Evolutionary conservation across 1,139 yeast species (phyloP).

Genomic region (Lodderomyces parapsilosis): DNA sequence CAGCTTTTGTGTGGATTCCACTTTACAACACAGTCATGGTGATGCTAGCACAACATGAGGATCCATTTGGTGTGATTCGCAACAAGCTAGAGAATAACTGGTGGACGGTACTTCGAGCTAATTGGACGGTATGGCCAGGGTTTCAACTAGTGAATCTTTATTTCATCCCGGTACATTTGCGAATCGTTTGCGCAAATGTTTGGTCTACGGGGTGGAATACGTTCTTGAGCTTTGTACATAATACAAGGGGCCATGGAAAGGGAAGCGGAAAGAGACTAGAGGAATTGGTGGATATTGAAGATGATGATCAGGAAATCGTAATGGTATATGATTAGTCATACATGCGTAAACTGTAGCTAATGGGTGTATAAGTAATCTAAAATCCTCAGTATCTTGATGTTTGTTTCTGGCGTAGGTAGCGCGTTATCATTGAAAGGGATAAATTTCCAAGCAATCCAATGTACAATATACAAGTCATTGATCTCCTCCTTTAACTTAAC

Average conservation of each 20-base stretch:
- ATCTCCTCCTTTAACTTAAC: neutral
- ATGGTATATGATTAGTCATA: conserved; percentile 29
- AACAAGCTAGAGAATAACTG: conserved; percentile 39
- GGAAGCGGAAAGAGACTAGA: conserved; percentile 37
- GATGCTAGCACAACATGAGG: conserved; percentile 34
- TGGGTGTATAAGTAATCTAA: no score
- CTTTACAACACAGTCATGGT: conserved; percentile 44
- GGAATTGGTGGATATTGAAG: conserved; percentile 42
- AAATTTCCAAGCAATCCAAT: neutral
- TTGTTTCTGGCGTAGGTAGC: neutral
- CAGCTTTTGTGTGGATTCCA: conserved; percentile 44
- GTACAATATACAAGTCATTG: neutral
- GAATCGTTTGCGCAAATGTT: conserved; percentile 39
- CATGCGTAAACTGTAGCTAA: no score
- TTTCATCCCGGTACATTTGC: conserved; percentile 40
- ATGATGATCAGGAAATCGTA: conserved; percentile 27
- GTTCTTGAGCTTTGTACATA: conserved; percentile 44
- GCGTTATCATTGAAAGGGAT: neutral
- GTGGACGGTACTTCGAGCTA: conserved; percentile 43
- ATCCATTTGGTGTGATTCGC: conserved; percentile 33
- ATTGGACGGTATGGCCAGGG: conserved; percentile 47
- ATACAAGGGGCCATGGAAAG: conserved; percentile 46
- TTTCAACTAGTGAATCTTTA: conserved; percentile 41
- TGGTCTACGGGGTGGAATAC: conserved; percentile 49
- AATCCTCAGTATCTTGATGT: no score